Conservation (phyloP, 768 basidiomycete genomes). For the Lactarius tabidus region DNA sequence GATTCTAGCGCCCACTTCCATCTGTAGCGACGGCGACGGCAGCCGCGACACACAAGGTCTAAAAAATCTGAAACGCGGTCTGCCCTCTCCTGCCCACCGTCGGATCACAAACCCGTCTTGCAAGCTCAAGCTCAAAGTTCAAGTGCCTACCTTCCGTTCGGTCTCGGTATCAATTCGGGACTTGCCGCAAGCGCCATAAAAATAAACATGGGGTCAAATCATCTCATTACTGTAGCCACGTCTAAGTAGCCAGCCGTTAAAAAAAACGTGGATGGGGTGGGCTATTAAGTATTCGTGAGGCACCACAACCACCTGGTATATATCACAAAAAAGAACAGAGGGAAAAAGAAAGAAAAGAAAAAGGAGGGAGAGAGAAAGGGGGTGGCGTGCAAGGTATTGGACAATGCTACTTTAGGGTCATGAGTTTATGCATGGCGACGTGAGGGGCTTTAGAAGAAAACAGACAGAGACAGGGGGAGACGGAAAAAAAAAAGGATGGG, state of each 20-base stretch:
- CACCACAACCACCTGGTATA: neutral
- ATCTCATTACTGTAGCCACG: too few relatives aligned
- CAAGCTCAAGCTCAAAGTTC: too few relatives aligned
- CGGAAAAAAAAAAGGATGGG: neutral
- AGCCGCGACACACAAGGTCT: neutral
- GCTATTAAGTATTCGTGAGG: neutral
- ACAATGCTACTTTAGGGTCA: constrained; percentile 5
- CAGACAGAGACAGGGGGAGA: constrained; percentile 5
- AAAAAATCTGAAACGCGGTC: neutral
- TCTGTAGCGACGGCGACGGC: too few relatives aligned
- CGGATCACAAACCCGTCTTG: too few relatives aligned
- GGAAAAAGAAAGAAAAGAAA: neutral
- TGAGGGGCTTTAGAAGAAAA: constrained; percentile 11
- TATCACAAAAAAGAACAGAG: constrained; percentile 1
- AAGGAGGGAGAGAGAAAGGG: neutral
- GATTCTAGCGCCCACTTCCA: too few relatives aligned
- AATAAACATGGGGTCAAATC: too few relatives aligned
- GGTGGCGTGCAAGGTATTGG: constrained; percentile 14
- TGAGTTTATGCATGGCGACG: constrained; percentile 16
- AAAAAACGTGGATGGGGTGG: neutral
- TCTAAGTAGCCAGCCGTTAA: neutral
- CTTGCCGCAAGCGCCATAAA: too few relatives aligned
- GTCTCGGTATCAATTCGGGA: too few relatives aligned
- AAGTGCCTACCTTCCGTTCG: too few relatives aligned
- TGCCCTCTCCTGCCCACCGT: too few relatives aligned